Evolutionary conservation across 176 grass and related monocot species (phyloP).

Genomic region (Chloris gayana): DNA sequence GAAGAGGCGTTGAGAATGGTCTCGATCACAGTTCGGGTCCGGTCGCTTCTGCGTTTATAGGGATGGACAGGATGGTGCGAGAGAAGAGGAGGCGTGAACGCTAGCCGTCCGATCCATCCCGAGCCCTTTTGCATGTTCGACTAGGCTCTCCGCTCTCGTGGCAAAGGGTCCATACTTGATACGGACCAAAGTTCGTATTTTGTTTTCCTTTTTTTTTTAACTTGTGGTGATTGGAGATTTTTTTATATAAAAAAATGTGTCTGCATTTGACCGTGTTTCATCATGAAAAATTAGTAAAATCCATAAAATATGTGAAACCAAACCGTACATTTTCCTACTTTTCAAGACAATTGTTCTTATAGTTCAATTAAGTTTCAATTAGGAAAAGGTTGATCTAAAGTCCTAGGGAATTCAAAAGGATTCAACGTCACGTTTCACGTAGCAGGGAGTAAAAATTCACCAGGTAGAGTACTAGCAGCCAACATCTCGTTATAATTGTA

Average conservation of each 20-base stretch:
- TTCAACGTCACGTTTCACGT: background rate
- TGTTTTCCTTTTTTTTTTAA: background rate
- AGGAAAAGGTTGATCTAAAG: background rate
- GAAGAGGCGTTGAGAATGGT: conserved; percentile 18
- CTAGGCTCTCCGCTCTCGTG: too few relatives aligned
- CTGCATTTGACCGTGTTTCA: too few relatives aligned
- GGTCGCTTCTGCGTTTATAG: conserved; percentile 24
- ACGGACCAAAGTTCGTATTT: background rate
- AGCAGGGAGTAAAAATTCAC: background rate
- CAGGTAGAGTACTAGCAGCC: background rate
- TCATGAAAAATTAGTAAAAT: background rate
- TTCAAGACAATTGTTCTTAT: background rate
- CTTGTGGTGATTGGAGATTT: too few relatives aligned
- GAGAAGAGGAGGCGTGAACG: too few relatives aligned
- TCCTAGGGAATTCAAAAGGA: background rate
- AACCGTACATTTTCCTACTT: background rate
- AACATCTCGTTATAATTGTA: too few relatives aligned
- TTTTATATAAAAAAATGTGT: background rate
- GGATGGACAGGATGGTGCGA: too few relatives aligned
- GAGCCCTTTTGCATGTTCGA: background rate
- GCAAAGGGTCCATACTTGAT: too few relatives aligned
- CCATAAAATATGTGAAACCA: background rate
- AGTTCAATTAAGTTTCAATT: background rate
- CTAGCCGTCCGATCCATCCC: conserved; percentile 22
- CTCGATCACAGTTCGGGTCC: conserved; percentile 33